These are phyloP conservation scores for Heritiera littoralis DNA, from an alignment of 345 rosid species.

Conservation along the genomic window DNA sequence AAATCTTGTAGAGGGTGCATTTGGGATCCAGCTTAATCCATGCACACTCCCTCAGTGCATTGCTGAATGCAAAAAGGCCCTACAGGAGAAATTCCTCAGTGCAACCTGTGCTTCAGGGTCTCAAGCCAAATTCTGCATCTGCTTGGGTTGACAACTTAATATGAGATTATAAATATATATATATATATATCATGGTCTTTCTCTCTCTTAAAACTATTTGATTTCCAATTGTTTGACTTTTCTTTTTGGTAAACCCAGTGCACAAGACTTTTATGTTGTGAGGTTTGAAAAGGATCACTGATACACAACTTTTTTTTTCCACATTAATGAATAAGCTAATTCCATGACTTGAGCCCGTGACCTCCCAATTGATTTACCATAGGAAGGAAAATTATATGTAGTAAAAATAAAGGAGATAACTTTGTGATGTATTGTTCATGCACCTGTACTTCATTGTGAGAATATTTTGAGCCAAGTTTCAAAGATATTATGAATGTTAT, in stretches of 20 bases:
- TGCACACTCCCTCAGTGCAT: slow-evolving; percentile 36
- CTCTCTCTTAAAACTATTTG: neutral
- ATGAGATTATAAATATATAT: no score
- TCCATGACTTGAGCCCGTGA: no score
- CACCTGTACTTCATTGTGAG: neutral
- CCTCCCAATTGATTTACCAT: no score
- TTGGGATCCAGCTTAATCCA: slow-evolving; percentile 39
- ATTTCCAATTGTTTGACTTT: no score
- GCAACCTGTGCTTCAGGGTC: slow-evolving; percentile 36
- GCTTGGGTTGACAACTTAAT: slow-evolving; percentile 24
- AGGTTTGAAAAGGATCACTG: no score
- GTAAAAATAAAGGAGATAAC: neutral
- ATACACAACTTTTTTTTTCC: no score
- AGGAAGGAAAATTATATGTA: neutral
- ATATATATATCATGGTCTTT: neutral
- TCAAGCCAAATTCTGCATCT: slow-evolving; percentile 36
- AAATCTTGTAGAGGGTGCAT: slow-evolving; percentile 27
- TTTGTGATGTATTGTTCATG: neutral
- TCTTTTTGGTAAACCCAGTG: no score
- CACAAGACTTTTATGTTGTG: no score
- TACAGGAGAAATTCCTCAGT: slow-evolving; percentile 34
- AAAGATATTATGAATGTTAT: neutral
- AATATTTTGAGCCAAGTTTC: neutral
- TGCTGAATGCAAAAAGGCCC: slow-evolving; percentile 35
- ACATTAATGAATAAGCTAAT: no score